These are phyloP conservation scores for Solanum lycopersicoides DNA, from an alignment of 257 asterid species.

Conservation along the genomic window DNA sequence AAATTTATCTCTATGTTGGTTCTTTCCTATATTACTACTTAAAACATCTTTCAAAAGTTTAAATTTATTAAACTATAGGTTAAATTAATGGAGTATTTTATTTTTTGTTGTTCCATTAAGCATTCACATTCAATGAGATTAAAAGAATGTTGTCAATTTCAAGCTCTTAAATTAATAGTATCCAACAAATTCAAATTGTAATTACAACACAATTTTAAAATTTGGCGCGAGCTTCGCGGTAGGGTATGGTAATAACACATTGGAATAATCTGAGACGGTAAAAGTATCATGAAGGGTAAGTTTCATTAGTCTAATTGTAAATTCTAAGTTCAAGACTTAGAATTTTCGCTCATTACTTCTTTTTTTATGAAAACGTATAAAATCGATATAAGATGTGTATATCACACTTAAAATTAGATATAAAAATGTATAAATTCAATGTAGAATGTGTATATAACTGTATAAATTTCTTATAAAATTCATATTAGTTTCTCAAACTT, in stretches of 20 bases:
- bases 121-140: not conserved
- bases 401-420: not conserved
- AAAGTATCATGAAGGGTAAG: not conserved
- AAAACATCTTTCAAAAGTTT: not conserved
- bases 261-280: accelerated
- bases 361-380: no score
- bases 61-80: not conserved
- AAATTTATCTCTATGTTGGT: no score
- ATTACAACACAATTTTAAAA: no score
- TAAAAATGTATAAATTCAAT: no score
- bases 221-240: accelerated
- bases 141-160: not conserved
- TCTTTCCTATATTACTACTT: not conserved
- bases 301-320: not conserved
- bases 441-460: not conserved
- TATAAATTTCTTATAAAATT: no score
- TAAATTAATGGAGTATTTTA: not conserved
- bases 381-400: not conserved
- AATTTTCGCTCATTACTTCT: not conserved
- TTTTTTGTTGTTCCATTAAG: not conserved
- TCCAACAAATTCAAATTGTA: not conserved
- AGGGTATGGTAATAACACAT: accelerated
- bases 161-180: not conserved
- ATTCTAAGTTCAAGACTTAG: not conserved
- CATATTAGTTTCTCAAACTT: not conserved